phyloP scores from a whole-genome alignment of 768 basidiomycete genomes.

The Hypholoma sublateritium region DNA sequence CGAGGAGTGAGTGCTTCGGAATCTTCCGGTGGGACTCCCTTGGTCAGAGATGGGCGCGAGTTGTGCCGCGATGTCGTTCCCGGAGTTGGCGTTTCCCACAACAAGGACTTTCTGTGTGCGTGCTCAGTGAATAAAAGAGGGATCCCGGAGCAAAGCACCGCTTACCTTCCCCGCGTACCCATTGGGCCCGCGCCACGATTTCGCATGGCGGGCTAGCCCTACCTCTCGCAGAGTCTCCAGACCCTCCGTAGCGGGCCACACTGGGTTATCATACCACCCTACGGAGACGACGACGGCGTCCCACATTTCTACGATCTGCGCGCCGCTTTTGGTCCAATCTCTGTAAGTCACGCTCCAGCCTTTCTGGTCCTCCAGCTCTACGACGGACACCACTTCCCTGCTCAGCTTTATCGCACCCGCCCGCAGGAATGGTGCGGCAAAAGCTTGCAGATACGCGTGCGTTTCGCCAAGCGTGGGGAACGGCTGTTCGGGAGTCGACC shows the following conservation, averaged over 20 bases:
- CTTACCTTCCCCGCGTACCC: constrained; percentile 37
- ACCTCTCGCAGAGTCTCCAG: constrained; percentile 33
- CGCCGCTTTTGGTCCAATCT: constrained; percentile 32
- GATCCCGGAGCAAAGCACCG: background rate
- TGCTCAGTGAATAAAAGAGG: background rate
- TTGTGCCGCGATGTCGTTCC: constrained; percentile 52
- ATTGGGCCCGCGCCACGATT: constrained; percentile 38
- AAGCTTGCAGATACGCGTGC: constrained; percentile 32
- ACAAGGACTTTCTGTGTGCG: constrained; percentile 42
- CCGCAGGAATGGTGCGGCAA: constrained; percentile 31
- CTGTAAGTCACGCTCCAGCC: constrained; percentile 41
- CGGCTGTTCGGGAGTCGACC: constrained; percentile 31
- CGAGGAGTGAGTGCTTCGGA: no score
- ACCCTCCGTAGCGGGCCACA: constrained; percentile 44
- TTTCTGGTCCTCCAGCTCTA: constrained; percentile 28
- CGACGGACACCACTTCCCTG: constrained; percentile 38
- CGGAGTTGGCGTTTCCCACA: constrained; percentile 52
- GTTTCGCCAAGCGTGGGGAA: constrained; percentile 41
- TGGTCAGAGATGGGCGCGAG: constrained; percentile 35
- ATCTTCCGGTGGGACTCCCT: no score
- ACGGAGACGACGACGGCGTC: constrained; percentile 49
- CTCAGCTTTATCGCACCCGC: constrained; percentile 37
- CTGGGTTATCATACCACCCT: constrained; percentile 45
- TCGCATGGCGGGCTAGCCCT: constrained; percentile 40
- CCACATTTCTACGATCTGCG: constrained; percentile 38